phyloP scores from a whole-genome alignment of 2,329 filamentous ascomycete species.

The Trichoderma sp. region DNA sequence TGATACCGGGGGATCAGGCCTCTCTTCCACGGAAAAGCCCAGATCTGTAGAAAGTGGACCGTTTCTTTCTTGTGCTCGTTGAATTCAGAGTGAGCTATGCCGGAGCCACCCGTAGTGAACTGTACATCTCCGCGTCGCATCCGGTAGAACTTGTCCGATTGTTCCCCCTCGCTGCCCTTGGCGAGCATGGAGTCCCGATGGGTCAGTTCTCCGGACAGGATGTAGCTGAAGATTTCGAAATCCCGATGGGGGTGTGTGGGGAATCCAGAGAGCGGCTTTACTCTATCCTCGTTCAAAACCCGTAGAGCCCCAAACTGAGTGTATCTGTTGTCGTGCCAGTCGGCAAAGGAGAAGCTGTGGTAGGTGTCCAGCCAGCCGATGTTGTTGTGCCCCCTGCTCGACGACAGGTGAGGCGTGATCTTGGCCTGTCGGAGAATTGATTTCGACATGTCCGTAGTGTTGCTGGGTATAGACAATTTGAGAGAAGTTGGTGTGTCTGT shows the following conservation, averaged over 20 bases:
- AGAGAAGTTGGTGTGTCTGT: slow-evolving; percentile 27
- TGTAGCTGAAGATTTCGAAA: slow-evolving; percentile 89
- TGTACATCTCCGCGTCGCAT: slow-evolving; percentile 84
- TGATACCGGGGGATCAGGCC: slow-evolving; percentile 77
- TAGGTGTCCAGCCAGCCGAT: slow-evolving; percentile 90
- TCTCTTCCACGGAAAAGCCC: slow-evolving; percentile 77
- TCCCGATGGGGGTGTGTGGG: slow-evolving; percentile 84
- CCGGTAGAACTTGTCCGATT: slow-evolving; percentile 67
- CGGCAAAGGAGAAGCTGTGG: slow-evolving; percentile 84
- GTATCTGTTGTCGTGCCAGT: slow-evolving; percentile 68
- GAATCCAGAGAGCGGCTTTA: slow-evolving; percentile 74
- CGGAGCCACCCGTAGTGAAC: slow-evolving; percentile 85
- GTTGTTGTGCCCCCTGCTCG: slow-evolving; percentile 69
- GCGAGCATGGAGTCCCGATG: slow-evolving; percentile 85
- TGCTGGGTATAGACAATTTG: slow-evolving; percentile 42
- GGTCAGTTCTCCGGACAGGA: slow-evolving; percentile 82
- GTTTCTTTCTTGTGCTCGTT: slow-evolving; percentile 73
- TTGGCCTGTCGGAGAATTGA: slow-evolving; percentile 65
- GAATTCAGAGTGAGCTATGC: slow-evolving; percentile 79
- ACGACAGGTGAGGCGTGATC: slow-evolving; percentile 74
- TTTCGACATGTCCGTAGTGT: slow-evolving; percentile 60
- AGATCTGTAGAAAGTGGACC: slow-evolving; percentile 88
- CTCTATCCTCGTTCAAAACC: slow-evolving; percentile 88
- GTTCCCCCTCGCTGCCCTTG: slow-evolving; percentile 64
- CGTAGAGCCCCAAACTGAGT: slow-evolving; percentile 74